Conservation (phyloP, 345 rosid species). For the Acer yangbiense region DNA sequence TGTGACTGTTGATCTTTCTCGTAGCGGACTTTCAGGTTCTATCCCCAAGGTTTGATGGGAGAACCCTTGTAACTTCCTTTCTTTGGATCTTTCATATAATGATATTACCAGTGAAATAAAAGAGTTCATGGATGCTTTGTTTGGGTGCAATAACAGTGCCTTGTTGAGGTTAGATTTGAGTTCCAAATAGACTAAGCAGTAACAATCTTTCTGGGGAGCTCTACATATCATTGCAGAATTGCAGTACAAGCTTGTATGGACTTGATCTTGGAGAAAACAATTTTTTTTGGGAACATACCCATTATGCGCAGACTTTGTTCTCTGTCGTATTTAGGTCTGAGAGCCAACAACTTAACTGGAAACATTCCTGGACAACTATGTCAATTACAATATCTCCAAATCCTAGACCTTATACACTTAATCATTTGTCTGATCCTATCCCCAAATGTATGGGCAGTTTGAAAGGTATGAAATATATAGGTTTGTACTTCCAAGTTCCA, state of each 20-base stretch:
- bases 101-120: not conserved
- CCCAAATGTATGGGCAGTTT: slow-evolving; percentile 20
- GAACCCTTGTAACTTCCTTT: slow-evolving; percentile 7
- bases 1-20: not conserved
- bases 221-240: slow-evolving; percentile 15
- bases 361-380: slow-evolving; percentile 3
- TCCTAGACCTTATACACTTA: slow-evolving; percentile 20
- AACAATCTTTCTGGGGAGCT: slow-evolving; percentile 21
- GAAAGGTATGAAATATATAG: not conserved
- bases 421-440: slow-evolving; percentile 12
- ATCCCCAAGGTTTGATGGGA: not conserved
- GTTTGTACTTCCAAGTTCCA: no score
- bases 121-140: slow-evolving; percentile 8
- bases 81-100: slow-evolving; percentile 19
- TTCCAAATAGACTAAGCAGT: slow-evolving; percentile 4
- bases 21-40: not conserved
- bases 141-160: not conserved
- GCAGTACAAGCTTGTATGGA: not conserved
- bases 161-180: not conserved
- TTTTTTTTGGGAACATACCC: slow-evolving; percentile 26
- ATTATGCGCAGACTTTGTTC: not conserved
- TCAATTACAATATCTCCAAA: not conserved
- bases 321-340: not conserved
- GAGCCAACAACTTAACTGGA: not conserved
- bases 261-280: slow-evolving; percentile 36